Evolutionary conservation across 768 basidiomycete genomes (phyloP).

Genomic region (Mycena albidolilacea): DNA sequence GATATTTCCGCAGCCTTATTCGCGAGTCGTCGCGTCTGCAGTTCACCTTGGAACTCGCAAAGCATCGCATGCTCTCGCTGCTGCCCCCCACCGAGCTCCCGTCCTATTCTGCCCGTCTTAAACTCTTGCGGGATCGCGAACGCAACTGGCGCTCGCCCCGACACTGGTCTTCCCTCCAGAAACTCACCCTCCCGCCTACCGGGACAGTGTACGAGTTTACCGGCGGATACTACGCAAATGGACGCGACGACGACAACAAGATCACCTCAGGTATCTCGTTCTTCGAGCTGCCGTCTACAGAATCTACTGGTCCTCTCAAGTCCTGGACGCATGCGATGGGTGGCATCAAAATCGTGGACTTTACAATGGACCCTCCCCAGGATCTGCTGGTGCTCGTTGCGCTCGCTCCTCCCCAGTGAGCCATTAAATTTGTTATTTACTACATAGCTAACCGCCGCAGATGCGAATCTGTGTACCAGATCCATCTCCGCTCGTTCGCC

Average conservation of each 20-base stretch:
- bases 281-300: slow-evolving; percentile 60
- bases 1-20: slow-evolving; percentile 55
- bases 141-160: slow-evolving; percentile 62
- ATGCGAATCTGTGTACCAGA: slow-evolving; percentile 60
- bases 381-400: slow-evolving; percentile 68
- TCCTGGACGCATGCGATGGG: slow-evolving; percentile 62
- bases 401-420: slow-evolving; percentile 59
- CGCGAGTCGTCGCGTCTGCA: slow-evolving; percentile 60
- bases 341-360: slow-evolving; percentile 63
- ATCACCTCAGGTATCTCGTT: slow-evolving; percentile 64
- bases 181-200: slow-evolving; percentile 57
- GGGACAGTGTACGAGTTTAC: slow-evolving; percentile 68
- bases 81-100: slow-evolving; percentile 46
- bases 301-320: slow-evolving; percentile 49
- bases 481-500: slow-evolving; percentile 66
- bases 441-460: slow-evolving; percentile 44
- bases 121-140: slow-evolving; percentile 59
- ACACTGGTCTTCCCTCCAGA: slow-evolving; percentile 53
- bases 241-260: slow-evolving; percentile 59
- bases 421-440: slow-evolving; percentile 5
- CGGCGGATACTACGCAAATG: slow-evolving; percentile 66
- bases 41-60: slow-evolving; percentile 66
- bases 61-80: slow-evolving; percentile 59
- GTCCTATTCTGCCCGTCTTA: slow-evolving; percentile 58
- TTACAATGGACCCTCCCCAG: slow-evolving; percentile 72